These are phyloP conservation scores for Lachnellula suecica DNA, from an alignment of 2,329 filamentous ascomycete genomes.

Conservation along the genomic window DNA sequence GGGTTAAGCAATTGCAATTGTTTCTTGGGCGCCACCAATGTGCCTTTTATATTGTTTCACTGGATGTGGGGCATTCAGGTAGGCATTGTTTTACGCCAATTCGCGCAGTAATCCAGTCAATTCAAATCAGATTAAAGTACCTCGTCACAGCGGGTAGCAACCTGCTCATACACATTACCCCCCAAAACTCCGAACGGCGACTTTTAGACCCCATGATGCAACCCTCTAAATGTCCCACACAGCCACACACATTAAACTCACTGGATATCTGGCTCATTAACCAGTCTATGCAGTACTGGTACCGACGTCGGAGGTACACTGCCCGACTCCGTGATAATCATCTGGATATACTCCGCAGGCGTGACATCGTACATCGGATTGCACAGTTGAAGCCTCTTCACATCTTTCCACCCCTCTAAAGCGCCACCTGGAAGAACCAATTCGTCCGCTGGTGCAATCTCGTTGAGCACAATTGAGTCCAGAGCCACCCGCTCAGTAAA, in stretches of 20 bases:
- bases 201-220: slow-evolving; percentile 16
- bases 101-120: too few relatives aligned
- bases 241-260: slow-evolving; percentile 16
- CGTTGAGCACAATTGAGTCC: slow-evolving; percentile 92
- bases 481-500: slow-evolving; percentile 88
- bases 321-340: slow-evolving; percentile 89
- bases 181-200: not conserved
- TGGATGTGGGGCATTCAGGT: too few relatives aligned
- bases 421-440: slow-evolving; percentile 40
- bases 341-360: slow-evolving; percentile 79
- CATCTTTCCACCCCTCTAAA: slow-evolving; percentile 56
- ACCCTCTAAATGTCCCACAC: not conserved
- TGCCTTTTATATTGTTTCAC: too few relatives aligned
- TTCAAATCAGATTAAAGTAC: too few relatives aligned
- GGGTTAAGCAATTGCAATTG: too few relatives aligned
- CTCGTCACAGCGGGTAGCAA: too few relatives aligned
- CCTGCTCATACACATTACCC: too few relatives aligned
- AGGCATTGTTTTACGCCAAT: too few relatives aligned
- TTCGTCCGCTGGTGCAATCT: slow-evolving; percentile 77
- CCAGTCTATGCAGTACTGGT: slow-evolving; percentile 67
- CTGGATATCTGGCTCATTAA: slow-evolving; percentile 34
- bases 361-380: slow-evolving; percentile 93
- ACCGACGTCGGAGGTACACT: slow-evolving; percentile 84
- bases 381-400: slow-evolving; percentile 58
- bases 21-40: too few relatives aligned